Evolutionary conservation across 257 asterid genomes (phyloP), one percentile per base, ranked within the genome.

Genomic region (Petunia axillaris): DNA sequence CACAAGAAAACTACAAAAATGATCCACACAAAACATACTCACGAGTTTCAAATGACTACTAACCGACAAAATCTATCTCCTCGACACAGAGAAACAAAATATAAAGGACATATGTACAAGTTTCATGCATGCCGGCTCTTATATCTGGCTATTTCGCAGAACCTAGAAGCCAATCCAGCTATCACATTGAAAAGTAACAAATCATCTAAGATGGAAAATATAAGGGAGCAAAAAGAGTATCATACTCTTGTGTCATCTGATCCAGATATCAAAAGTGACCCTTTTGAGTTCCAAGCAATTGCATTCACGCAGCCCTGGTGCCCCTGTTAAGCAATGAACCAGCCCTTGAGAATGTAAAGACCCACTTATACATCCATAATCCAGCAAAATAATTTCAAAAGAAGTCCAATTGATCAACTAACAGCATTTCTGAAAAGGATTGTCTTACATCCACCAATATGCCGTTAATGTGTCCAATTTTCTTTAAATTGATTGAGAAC

Each of bases 181-280:
- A 71, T 35, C 77, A 50, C 77, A 73, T 35, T 50, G 62, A 73
- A 44, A 73, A 73, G 35, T 52, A 52, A 52, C 57, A 50, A 44
- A 10, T 11, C 62, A 40, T 40, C 52, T 39, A 65, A 65, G 40
- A 40, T 4, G 40, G 74, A 73, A 73, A 35, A 50, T 25, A 73
- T 50, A 73, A 36, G 37, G 78, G 78, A 73, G 78, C 53, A 41
- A 77, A 13, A 16, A 66, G 59, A 85, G 81, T 46, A 83, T 68
- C 97, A 87, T 96, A 96, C 98, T 43, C 77, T 89, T 75, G 97
- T 91, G 85, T 96, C 99, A 88, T 96, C 99, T 60, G 99, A 96
- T 82, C 99, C 99, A 82, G 99, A 94, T 82, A 96, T 79, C 88
- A 96, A 83, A 82, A 96, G 85, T 15, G 98, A 93, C 83, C 98